Base-by-base conservation (phyloP, 2,329 filamentous ascomycete species). In the Cercospora citrullina region DNA sequence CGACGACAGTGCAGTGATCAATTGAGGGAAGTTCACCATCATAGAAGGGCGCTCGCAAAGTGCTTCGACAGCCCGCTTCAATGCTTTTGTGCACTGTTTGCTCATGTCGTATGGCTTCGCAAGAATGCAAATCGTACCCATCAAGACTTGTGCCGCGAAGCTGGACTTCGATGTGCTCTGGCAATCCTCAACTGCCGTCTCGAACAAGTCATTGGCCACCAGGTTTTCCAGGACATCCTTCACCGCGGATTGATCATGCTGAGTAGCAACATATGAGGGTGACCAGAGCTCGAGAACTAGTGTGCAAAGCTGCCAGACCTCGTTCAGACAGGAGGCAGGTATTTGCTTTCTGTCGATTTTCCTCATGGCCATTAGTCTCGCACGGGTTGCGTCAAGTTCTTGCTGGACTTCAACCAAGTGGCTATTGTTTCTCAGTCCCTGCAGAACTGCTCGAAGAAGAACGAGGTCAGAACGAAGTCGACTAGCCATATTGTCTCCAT, bases 201-300 rank as follows among this genome's bases (percentile, higher is more conserved):
- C 45, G 31, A 72, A 64, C 16, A 60, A 18, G n/a, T 69, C 60
- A 14, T 65, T 66, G n/a, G 58, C 31, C 7, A 67, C 31, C 9
- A 69, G 10, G 16, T n/a, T 30, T 8, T 53, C 36, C 12, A 59
- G 10, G 23, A 14, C 36, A 10, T 31, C 18, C 8, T 18, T 33
- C 61, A 60, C 42, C 14, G 23, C 63, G 30, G 30, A 28, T 36
- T 39, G 45, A 26, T 55, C 63, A 12, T 21, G 58, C 23, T 48
- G 31, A 28, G 53, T 36, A 8, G 60, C 61, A 30, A 63, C 64
- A 69, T 68, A 72, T 10, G 63, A 42, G 2, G 72, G 74, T 14
- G 68, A 72, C 71, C 72, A 75, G 31, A 72, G 60, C 12, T 71
- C 59, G 4, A 74, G 65, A 5, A 69, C 60, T 39, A 59, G 53